Evolutionary conservation across 176 grass and related monocot species (phyloP), one percentile per base, ranked within the genome.

Genomic region (Oryza australiensis): DNA sequence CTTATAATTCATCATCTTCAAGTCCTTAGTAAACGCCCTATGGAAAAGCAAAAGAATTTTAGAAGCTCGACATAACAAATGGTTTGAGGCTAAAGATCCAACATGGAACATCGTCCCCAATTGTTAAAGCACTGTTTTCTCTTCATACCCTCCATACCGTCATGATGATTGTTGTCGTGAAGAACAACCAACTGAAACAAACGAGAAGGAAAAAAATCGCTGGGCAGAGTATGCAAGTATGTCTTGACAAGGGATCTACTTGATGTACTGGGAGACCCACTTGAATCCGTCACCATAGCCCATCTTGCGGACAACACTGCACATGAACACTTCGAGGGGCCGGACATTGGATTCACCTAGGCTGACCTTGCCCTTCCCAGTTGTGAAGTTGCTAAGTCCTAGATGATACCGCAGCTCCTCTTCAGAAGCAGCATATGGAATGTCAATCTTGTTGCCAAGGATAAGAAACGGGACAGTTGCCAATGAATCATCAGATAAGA

Each of bases 271-370:
- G 43, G 91, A 93, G 64, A 90, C 77, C 91, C 88, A 93, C 85
- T 90, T 90, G 82, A 93, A 93, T 16, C 91, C 91, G 1, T 93
- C 91, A 0, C 91, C 91, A 46, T 93, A 93, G n/a, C 91, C 91
- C 91, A 93, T 93, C 78, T 93, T 93, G 78, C 91, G 88, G 59
- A 93, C 91, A 75, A 93, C 86, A 68, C 91, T 93, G 88, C 91
- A 93, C 91, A 93, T 93, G 82, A 93, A 93, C 57, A 93, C 87
- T 70, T 93, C 91, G 40, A 93, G 91, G 62, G 91, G 88, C 5
- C 91, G 85, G 28, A 93, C 91, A 26, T 90, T 93, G 69, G 91
- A 93, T 55, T 93, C 91, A 0, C 9, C 78, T 32, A 93, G 91
- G 82, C 82, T 93, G 51, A 93, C 91, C 71, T 93, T 93, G 82